Conservation (phyloP, 768 basidiomycete genomes). For the Russula foetens region DNA sequence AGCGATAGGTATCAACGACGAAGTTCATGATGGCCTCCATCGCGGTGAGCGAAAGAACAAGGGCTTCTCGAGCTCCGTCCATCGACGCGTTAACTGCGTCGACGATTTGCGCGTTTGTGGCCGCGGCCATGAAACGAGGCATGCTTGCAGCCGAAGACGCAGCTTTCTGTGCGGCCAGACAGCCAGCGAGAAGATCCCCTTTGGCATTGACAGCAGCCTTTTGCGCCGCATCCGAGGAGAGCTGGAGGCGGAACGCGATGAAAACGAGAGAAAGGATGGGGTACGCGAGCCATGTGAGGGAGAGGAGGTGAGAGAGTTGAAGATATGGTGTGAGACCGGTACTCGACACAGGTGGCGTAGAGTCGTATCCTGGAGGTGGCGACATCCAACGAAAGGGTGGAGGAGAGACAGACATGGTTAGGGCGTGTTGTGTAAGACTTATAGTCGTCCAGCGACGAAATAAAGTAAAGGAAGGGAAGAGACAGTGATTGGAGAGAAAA, state of each 20-base stretch:
- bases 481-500: not conserved
- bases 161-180: constrained; percentile 76
- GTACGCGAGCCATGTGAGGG: constrained; percentile 86
- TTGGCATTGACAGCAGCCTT: constrained; percentile 63
- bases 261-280: constrained; percentile 85
- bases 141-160: constrained; percentile 77
- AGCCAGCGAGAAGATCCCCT: constrained; percentile 69
- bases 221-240: constrained; percentile 64
- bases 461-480: not conserved
- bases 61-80: constrained; percentile 62
- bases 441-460: constrained; percentile 20
- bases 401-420: constrained; percentile 25
- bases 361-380: constrained; percentile 53
- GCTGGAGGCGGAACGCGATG: constrained; percentile 72
- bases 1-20: constrained; percentile 85
- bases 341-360: constrained; percentile 24
- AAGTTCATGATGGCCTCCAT: constrained; percentile 90
- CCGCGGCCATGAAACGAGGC: constrained; percentile 81
- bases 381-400: constrained; percentile 25
- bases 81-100: constrained; percentile 75
- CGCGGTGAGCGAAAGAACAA: constrained; percentile 67
- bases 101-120: constrained; percentile 72
- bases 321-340: constrained; percentile 71
- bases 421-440: not conserved
- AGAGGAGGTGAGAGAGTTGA: constrained; percentile 71